Conservation (phyloP, 257 asterid genomes). For the Solanum chilense region DNA sequence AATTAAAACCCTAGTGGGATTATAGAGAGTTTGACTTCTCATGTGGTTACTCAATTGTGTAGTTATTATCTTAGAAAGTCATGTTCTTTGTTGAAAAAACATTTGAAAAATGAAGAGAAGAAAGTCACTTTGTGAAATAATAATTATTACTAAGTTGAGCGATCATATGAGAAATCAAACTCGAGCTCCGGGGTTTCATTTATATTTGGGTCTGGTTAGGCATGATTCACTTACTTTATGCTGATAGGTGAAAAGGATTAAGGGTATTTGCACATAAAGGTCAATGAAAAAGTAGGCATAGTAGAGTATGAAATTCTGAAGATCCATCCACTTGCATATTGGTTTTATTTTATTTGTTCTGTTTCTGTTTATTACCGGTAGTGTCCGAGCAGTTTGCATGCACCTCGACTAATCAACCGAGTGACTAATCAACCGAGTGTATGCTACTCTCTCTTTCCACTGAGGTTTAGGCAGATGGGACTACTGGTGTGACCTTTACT, state of each 20-base stretch:
- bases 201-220: neutral
- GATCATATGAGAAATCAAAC: neutral
- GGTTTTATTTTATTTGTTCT: neutral
- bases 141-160: neutral
- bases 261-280: neutral
- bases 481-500: neutral
- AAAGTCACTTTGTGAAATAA: neutral
- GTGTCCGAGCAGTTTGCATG: neutral
- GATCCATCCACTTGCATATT: neutral
- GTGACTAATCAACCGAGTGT: neutral
- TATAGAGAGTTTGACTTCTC: neutral
- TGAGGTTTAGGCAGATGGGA: neutral
- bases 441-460: neutral
- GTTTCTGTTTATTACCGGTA: neutral
- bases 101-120: neutral
- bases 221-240: neutral
- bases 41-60: neutral
- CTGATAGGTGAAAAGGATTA: neutral
- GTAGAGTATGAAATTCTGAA: neutral
- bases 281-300: neutral
- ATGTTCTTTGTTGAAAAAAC: neutral
- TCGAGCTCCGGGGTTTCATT: neutral
- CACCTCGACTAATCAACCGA: neutral
- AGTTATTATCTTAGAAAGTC: neutral
- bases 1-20: neutral